Conservation (phyloP, 1,139 yeast genomes). For the Yamadazyma aaseri region DNA sequence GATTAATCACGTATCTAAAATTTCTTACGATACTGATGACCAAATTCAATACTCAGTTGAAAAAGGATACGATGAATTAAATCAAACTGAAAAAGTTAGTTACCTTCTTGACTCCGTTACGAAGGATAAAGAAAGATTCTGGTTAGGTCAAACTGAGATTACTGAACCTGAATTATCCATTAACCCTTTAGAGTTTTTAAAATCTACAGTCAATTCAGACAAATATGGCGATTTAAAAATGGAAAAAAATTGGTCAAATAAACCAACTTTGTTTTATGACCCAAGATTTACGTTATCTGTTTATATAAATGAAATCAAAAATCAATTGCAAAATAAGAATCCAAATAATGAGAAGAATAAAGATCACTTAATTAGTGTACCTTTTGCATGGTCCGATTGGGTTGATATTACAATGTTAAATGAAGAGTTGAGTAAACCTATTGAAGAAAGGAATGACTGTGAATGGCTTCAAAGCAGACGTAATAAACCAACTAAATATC, state of each 20-base stretch:
- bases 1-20: conserved; percentile 18
- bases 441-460: conserved; percentile 23
- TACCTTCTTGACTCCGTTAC: conserved; percentile 22
- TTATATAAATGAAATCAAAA: conserved; percentile 25
- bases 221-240: background rate
- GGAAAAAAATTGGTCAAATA: conserved; percentile 17
- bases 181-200: conserved; percentile 21
- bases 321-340: conserved; percentile 11
- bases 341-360: conserved; percentile 12
- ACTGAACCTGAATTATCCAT: conserved; percentile 22
- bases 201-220: conserved; percentile 7
- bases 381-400: conserved; percentile 37
- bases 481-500: conserved; percentile 19
- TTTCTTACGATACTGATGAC: conserved; percentile 24
- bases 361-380: conserved; percentile 20
- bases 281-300: conserved; percentile 38
- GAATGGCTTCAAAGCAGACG: conserved; percentile 19
- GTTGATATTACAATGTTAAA: conserved; percentile 24
- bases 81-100: conserved; percentile 23
- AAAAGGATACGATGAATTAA: conserved; percentile 19
- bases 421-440: conserved; percentile 19
- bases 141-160: conserved; percentile 28
- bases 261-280: conserved; percentile 27
- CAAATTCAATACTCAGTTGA: conserved; percentile 17
- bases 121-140: conserved; percentile 22